Conservation (phyloP, 1,284 basidiomycete species). For the Ustilago lituana region DNA sequence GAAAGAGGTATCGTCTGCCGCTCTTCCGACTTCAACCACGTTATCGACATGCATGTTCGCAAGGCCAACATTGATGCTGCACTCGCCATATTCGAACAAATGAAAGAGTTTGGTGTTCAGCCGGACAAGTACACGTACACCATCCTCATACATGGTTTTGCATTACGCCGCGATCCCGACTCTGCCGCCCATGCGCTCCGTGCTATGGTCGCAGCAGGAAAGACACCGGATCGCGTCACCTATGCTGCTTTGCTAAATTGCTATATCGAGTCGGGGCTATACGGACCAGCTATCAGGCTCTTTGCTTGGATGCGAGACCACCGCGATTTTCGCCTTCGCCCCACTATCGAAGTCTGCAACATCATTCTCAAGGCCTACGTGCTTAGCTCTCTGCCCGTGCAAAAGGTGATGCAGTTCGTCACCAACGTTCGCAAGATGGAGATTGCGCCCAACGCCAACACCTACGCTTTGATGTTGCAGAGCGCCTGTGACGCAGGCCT, state of each 20-base stretch:
- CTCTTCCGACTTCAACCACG: slow-evolving; percentile 25
- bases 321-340: slow-evolving; percentile 34
- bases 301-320: slow-evolving; percentile 75
- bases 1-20: slow-evolving; percentile 18
- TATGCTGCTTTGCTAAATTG: slow-evolving; percentile 80
- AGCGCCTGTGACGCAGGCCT: slow-evolving; percentile 81
- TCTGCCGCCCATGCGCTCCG: slow-evolving; percentile 78
- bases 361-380: slow-evolving; percentile 87
- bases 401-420: slow-evolving; percentile 76
- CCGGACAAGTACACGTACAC: slow-evolving; percentile 73
- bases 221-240: slow-evolving; percentile 58
- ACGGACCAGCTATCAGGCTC: slow-evolving; percentile 77
- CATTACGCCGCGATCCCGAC: slow-evolving; percentile 75
- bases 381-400: slow-evolving; percentile 79
- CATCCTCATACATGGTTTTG: slow-evolving; percentile 77
- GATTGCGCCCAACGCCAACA: slow-evolving; percentile 74
- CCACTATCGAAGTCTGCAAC: slow-evolving; percentile 67
- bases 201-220: slow-evolving; percentile 69
- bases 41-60: slow-evolving; percentile 42
- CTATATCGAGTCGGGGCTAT: slow-evolving; percentile 82
- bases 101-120: slow-evolving; percentile 72
- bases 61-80: slow-evolving; percentile 68
- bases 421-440: slow-evolving; percentile 71
- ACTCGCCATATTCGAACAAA: slow-evolving; percentile 74
- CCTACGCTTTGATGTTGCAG: slow-evolving; percentile 82